phyloP scores from a whole-genome alignment of 495 filamentous ascomycete genomes.

The Aspergillus haitiensis region DNA sequence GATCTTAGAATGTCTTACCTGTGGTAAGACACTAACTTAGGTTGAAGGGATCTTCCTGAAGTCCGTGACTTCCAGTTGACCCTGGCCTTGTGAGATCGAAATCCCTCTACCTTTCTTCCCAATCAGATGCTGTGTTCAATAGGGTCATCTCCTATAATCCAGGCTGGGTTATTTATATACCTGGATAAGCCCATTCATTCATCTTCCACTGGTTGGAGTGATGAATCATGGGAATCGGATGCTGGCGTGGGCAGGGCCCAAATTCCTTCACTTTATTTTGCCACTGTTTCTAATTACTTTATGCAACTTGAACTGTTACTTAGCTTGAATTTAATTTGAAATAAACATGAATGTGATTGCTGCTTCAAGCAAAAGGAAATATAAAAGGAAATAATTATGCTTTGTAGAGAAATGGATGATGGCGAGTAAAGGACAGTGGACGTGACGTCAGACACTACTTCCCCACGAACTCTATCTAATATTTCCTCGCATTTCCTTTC shows the following conservation, averaged over 20 bases:
- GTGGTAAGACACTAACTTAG: conserved; percentile 33
- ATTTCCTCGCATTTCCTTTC: neutral
- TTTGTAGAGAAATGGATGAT: neutral
- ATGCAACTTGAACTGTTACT: conserved; percentile 26
- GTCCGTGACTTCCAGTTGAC: conserved; percentile 26
- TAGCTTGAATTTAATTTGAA: conserved; percentile 29
- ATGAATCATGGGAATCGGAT: conserved; percentile 44
- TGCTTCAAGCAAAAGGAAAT: neutral
- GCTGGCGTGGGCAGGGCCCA: conserved; percentile 39
- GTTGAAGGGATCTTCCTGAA: conserved; percentile 8
- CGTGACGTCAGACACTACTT: conserved; percentile 14
- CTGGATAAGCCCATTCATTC: conserved; percentile 38
- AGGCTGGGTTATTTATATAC: conserved; percentile 40
- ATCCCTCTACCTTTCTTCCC: conserved; percentile 8
- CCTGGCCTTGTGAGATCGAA: conserved; percentile 3
- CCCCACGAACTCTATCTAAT: neutral
- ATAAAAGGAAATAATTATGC: neutral
- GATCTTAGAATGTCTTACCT: conserved; percentile 31
- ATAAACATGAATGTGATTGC: conserved; percentile 15
- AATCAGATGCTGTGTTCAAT: conserved; percentile 21
- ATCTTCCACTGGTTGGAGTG: conserved; percentile 21
- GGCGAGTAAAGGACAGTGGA: neutral
- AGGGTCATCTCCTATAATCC: conserved; percentile 55
- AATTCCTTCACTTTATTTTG: conserved; percentile 17
- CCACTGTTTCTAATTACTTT: conserved; percentile 19